Evolutionary conservation across 177 flowering plant species (phyloP), one percentile per base, ranked within the genome.

Genomic region (Vitis hybrid): DNA sequence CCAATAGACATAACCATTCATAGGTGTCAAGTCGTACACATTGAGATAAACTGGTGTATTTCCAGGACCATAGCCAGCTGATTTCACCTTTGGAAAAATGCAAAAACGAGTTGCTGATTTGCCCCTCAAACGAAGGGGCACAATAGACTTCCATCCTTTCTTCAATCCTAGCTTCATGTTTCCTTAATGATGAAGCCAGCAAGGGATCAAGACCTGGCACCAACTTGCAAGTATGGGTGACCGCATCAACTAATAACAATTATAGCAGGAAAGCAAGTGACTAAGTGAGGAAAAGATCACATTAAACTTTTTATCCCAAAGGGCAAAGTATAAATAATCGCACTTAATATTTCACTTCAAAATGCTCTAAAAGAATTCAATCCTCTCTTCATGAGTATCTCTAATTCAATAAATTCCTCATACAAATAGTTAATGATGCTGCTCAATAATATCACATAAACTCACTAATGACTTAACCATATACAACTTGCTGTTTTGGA

Each of bases 1-100:
- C 99, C 99, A 95, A 61, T 93, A 91, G 59, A 88, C 78, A 72
- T 93, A 95, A 65, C 93, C 91, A 80, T 95, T 95, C 87, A 88
- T 86, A 19, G 94, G 89, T 48, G 98, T 93, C 78, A 95, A 81
- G 81, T 93, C 99, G 80, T 95, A 95, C 10, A 95, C 98, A 79
- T 95, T 95, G 54, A 95, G 97, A 81, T 91, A 93, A 59, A 95
- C 99, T 13, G 97, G 98, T 52, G 94, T 60, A 48, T 71, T 80
- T 24, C 90, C 91, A 46, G 89, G 86, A 74, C 81, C 85, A 71
- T 71, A 72, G 70, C 79, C 72, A 55, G 85, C 80, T 16, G 94
- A 82, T 70, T 84, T 91, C 51, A 78, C 82, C 78, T 92, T 88
- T 2, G 91, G 80, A 76, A 95, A 89, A 70, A 93, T 65, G 78